These are phyloP conservation scores for Silybum marianum DNA, from an alignment of 129 eudicot genomes.

Conservation along the genomic window DNA sequence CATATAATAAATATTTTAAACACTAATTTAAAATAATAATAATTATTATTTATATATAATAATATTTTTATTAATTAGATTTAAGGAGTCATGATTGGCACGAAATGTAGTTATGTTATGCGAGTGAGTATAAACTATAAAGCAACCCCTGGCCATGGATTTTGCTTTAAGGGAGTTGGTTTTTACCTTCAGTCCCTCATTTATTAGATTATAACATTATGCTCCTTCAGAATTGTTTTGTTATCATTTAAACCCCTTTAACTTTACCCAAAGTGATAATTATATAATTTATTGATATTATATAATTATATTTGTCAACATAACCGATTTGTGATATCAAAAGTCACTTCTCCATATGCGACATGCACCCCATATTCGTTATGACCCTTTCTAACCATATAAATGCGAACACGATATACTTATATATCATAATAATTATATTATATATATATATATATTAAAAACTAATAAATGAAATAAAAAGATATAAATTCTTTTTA, in stretches of 20 bases:
- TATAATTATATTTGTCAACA: not conserved
- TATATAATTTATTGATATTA: not conserved
- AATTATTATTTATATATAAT: too few relatives aligned
- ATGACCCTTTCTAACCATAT: not conserved
- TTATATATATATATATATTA: too few relatives aligned
- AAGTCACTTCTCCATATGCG: not conserved
- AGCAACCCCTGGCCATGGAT: conserved; percentile 15
- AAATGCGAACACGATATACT: not conserved
- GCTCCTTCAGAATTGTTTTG: not conserved
- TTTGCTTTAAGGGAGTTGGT: not conserved
- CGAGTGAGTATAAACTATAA: conserved; percentile 13
- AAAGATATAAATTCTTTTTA: too few relatives aligned
- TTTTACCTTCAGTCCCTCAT: not conserved
- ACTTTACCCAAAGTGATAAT: not conserved
- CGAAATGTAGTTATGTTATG: not conserved
- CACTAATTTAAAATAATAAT: too few relatives aligned
- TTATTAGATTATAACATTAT: not conserved
- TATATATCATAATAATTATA: too few relatives aligned
- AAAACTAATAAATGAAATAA: too few relatives aligned
- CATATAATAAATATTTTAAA: too few relatives aligned
- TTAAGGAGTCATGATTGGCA: not conserved
- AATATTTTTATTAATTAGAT: not conserved
- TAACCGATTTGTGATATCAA: not conserved
- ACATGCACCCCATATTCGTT: not conserved
- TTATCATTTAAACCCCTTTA: conserved; percentile 11